Percentiles rank a stretch among this genome's conserved stretches.
These are phyloP conservation scores for Exophiala phaeomuriformis DNA, from an alignment of 2,329 filamentous ascomycete genomes.

Conservation along the genomic window DNA sequence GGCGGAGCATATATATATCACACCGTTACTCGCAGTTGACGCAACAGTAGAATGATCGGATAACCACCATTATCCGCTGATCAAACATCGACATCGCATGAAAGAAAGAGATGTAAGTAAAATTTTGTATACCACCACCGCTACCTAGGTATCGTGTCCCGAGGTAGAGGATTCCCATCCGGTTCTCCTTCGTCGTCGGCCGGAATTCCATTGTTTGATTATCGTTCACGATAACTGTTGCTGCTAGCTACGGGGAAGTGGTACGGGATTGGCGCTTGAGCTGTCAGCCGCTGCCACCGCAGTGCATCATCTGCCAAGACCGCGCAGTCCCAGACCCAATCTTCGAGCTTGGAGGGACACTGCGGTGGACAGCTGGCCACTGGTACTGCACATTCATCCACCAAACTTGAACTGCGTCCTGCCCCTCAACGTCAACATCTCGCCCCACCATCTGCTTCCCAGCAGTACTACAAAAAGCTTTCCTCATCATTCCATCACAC, in stretches of 20 bases:
- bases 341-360: background rate
- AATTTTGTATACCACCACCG: background rate
- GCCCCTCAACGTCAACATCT: constrained; percentile 22
- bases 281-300: no score
- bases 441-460: constrained; percentile 20
- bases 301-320: background rate
- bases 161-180: background rate
- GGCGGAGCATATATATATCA: background rate
- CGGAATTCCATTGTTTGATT: background rate
- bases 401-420: background rate
- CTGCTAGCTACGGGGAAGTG: background rate
- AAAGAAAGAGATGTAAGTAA: no score
- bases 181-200: constrained; percentile 4
- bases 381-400: background rate
- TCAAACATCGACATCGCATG: no score
- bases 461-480: constrained; percentile 19
- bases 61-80: no score
- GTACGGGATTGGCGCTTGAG: background rate
- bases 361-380: no score
- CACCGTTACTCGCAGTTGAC: background rate
- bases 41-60: background rate
- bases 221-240: constrained; percentile 8
- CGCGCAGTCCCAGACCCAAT: background rate
- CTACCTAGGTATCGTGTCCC: background rate
- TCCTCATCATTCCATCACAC: constrained; percentile 22